Percentiles rank a stretch among this genome's conserved stretches.
Conservation (phyloP, 345 rosid genomes). For the Dimocarpus longan region DNA sequence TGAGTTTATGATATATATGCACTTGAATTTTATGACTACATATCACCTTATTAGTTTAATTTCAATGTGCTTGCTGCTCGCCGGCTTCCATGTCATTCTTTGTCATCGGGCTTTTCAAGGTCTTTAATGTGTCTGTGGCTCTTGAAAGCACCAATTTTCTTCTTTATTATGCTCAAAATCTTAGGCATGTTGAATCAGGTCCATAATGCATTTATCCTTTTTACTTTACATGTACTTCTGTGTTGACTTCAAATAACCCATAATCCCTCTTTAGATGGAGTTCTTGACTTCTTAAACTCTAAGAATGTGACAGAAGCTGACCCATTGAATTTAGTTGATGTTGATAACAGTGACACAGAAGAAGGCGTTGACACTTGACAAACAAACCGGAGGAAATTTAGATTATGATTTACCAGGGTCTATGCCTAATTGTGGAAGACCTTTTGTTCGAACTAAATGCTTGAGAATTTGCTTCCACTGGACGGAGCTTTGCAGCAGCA, state of each 20-base stretch:
- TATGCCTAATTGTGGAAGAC: slow-evolving; percentile 78
- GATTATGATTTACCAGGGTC: slow-evolving; percentile 92
- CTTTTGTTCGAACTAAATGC: slow-evolving; percentile 74
- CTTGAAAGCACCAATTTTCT: background rate
- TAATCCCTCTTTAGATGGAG: slow-evolving; percentile 88
- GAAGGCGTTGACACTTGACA: slow-evolving; percentile 79
- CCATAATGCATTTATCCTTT: slow-evolving; percentile 40
- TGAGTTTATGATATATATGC: background rate
- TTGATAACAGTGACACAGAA: slow-evolving; percentile 75
- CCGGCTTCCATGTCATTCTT: background rate
- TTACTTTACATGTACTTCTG: slow-evolving; percentile 62
- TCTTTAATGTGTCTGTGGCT: slow-evolving; percentile 25
- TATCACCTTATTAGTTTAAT: background rate
- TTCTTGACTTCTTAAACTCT: slow-evolving; percentile 90
- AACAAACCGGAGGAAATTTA: slow-evolving; percentile 67
- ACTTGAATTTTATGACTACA: background rate
- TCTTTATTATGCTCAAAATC: background rate
- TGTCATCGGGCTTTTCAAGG: background rate
- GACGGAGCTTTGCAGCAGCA: slow-evolving; percentile 87
- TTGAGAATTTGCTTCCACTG: slow-evolving; percentile 92
- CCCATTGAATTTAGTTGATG: slow-evolving; percentile 88
- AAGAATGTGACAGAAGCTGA: slow-evolving; percentile 99
- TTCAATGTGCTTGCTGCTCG: background rate
- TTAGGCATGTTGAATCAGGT: background rate
- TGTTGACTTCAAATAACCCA: slow-evolving; percentile 82